Conservation (phyloP, 2,329 filamentous ascomycete genomes). For the Nigrospora oryzae region DNA sequence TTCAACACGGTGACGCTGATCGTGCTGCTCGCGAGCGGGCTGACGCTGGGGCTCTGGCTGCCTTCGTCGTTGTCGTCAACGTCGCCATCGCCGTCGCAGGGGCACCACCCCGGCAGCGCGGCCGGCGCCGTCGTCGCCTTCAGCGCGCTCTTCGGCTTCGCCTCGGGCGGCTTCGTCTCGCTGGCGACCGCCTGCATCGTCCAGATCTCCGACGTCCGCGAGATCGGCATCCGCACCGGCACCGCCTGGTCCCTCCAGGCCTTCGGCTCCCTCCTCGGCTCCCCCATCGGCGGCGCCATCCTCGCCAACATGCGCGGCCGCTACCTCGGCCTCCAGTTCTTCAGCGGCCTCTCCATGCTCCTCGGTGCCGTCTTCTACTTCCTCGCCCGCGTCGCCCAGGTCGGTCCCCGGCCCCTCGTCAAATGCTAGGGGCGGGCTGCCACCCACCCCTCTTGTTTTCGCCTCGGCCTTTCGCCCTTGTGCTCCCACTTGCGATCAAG, state of each 20-base stretch:
- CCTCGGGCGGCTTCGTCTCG: constrained; percentile 54
- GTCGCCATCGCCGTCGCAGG: no score
- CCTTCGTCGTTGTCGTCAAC: no score
- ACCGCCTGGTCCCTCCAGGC: constrained; percentile 53
- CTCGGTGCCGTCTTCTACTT: constrained; percentile 14
- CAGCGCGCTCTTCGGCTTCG: constrained; percentile 55
- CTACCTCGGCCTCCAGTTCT: constrained; percentile 56
- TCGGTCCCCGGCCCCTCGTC: constrained; percentile 10
- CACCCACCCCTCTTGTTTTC: no score
- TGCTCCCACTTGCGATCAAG: no score
- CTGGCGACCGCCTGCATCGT: constrained; percentile 56
- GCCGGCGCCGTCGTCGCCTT: constrained; percentile 52
- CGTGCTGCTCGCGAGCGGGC: constrained; percentile 28
- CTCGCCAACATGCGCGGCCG: constrained; percentile 39
- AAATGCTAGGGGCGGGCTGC: no score
- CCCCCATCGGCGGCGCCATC: constrained; percentile 59
- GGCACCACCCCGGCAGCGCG: constrained; percentile 25
- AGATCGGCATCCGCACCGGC: constrained; percentile 63
- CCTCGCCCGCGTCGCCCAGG: constrained; percentile 13
- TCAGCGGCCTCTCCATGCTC: constrained; percentile 45
- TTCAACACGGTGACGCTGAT: constrained; percentile 37
- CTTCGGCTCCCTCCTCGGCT: constrained; percentile 57
- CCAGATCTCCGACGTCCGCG: constrained; percentile 60
- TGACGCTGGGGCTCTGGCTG: constrained; percentile 33
- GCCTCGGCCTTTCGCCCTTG: no score